Evolutionary conservation across 306 rosid genomes (phyloP).

Genomic region (Medicago arabica): DNA sequence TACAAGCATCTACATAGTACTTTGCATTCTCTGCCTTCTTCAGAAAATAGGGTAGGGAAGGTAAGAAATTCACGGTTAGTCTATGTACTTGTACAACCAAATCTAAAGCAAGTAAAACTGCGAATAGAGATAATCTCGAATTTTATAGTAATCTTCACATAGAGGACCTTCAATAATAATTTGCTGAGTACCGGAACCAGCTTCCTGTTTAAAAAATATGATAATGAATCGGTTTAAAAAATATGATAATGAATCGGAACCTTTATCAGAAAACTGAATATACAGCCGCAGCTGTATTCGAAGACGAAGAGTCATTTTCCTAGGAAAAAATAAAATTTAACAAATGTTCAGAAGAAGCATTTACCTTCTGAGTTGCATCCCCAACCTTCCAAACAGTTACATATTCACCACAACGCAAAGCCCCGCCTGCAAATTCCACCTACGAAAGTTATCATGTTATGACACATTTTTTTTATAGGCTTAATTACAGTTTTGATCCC

Average conservation of each 20-base stretch:
- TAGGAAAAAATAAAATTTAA: conserved; percentile 18
- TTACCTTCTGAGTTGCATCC: conserved; percentile 88
- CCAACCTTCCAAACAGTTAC: conserved; percentile 92
- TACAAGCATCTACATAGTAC: conserved; percentile 4
- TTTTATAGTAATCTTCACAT: conserved; percentile 88
- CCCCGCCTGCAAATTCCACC: conserved; percentile 91
- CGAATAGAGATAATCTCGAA: conserved; percentile 76
- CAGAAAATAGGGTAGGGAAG: conserved; percentile 27
- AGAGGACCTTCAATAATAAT: conserved; percentile 90
- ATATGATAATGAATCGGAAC: conserved; percentile 31
- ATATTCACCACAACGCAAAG: conserved; percentile 89
- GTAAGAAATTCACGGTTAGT: conserved; percentile 29
- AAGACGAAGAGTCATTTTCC: conserved; percentile 27
- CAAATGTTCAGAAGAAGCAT: conserved; percentile 37
- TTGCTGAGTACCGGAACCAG: conserved; percentile 89
- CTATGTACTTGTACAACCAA: conserved; percentile 20
- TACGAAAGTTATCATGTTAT: conserved; percentile 38
- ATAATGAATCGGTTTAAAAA: too few relatives aligned
- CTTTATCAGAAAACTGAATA: conserved; percentile 12
- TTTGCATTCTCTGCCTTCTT: conserved; percentile 9
- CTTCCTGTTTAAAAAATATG: conserved; percentile 60
- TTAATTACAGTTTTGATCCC: too few relatives aligned
- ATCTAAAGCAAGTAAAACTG: conserved; percentile 83
- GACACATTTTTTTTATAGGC: not conserved
- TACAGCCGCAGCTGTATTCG: not conserved